Evolutionary conservation across 2,329 filamentous ascomycete genomes (phyloP).

Genomic region (Colletotrichum lini): DNA sequence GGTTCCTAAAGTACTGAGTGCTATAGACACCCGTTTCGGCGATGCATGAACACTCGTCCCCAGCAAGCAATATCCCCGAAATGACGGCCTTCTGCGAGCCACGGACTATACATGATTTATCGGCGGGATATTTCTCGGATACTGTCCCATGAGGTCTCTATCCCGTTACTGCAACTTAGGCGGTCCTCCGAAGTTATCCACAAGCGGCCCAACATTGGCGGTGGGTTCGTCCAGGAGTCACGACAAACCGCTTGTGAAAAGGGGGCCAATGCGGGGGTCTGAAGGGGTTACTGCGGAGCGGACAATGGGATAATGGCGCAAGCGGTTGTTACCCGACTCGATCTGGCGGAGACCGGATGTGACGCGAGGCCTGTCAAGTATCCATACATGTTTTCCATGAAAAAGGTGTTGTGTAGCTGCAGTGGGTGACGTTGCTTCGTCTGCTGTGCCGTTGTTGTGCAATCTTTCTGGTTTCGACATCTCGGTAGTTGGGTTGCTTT

Average conservation of each 20-base stretch:
- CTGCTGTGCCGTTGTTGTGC: slow-evolving; percentile 2
- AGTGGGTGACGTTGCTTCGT: neutral
- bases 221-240: slow-evolving; percentile 2
- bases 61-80: slow-evolving; percentile 33
- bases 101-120: neutral
- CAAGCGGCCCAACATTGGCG: slow-evolving; percentile 31
- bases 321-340: neutral
- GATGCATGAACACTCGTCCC: slow-evolving; percentile 17
- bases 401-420: no score
- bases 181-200: slow-evolving; percentile 26
- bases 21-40: neutral
- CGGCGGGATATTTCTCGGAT: slow-evolving; percentile 7
- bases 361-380: neutral
- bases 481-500: slow-evolving; percentile 22
- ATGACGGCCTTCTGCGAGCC: slow-evolving; percentile 11
- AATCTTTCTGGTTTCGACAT: slow-evolving; percentile 1
- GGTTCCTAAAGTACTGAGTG: slow-evolving; percentile 32
- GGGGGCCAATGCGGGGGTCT: neutral
- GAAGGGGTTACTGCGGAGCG: neutral
- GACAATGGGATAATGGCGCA: neutral
- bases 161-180: slow-evolving; percentile 3
- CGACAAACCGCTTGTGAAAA: neutral
- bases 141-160: slow-evolving; percentile 23
- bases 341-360: neutral
- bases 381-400: neutral